phyloP scores from a whole-genome alignment of 106 monocot species.

The Dendrobium officinale region DNA sequence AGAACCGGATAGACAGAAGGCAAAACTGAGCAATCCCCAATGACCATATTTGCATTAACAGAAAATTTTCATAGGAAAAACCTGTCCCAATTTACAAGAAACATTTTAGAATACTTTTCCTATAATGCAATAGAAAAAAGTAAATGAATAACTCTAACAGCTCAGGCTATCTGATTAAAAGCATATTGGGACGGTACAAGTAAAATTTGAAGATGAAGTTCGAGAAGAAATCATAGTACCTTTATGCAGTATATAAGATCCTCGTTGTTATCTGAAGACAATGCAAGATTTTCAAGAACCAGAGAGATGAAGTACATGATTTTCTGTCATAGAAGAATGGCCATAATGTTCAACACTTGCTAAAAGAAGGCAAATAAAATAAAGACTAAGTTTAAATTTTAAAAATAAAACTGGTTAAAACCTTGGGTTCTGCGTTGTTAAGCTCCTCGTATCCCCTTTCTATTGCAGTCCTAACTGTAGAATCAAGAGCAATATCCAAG shows the following conservation, averaged over 20 bases:
- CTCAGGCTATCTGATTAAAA: neutral
- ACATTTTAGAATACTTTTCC: neutral
- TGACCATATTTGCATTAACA: neutral
- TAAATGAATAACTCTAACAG: neutral
- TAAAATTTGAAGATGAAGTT: neutral
- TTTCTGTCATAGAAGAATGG: conserved; percentile 47
- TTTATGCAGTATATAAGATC: conserved; percentile 90
- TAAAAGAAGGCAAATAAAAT: conserved; percentile 4
- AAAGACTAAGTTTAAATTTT: neutral
- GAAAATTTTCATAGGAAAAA: neutral
- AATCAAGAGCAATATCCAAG: conserved; percentile 94
- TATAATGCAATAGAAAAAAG: neutral
- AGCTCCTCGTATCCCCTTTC: conserved; percentile 90
- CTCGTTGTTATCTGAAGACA: conserved; percentile 88
- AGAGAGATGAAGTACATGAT: conserved; percentile 83
- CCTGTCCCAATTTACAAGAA: no score
- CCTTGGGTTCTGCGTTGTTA: conserved; percentile 75
- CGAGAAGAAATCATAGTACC: conserved; percentile 30
- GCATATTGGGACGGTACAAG: neutral
- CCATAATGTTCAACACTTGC: neutral
- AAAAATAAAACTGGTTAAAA: conserved; percentile 11
- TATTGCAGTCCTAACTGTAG: conserved; percentile 78
- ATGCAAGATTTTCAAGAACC: conserved; percentile 92
- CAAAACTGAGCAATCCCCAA: neutral
- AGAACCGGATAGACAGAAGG: neutral